phyloP scores from a whole-genome alignment of 2,329 filamentous ascomycete species.

The Diatrype stigma region DNA sequence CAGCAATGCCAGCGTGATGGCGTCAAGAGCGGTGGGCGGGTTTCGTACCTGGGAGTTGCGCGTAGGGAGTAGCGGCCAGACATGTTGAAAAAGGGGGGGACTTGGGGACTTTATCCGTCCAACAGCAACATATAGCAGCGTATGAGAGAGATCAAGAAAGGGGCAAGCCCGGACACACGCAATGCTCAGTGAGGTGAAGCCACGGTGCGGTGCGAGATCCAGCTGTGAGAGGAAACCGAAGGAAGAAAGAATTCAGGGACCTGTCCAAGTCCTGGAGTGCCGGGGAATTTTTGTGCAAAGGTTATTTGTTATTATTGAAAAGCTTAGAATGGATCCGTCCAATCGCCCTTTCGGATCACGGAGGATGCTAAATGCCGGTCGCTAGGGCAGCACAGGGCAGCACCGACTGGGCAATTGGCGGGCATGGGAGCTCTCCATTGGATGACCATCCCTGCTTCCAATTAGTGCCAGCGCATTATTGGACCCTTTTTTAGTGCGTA shows the following conservation, averaged over 20 bases:
- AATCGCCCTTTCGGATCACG: background rate
- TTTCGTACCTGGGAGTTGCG: slow-evolving; percentile 22
- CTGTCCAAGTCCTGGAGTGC: background rate
- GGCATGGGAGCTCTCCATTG: too few relatives aligned
- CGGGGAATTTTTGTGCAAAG: background rate
- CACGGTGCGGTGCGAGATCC: too few relatives aligned
- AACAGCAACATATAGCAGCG: too few relatives aligned
- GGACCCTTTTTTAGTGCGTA: too few relatives aligned
- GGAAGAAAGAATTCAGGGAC: too few relatives aligned
- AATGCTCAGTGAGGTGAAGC: too few relatives aligned
- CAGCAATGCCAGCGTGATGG: background rate
- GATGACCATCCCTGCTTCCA: too few relatives aligned
- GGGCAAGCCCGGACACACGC: too few relatives aligned
- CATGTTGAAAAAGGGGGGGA: slow-evolving; percentile 11
- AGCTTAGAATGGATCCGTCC: background rate
- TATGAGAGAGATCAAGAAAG: too few relatives aligned
- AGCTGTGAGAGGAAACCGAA: too few relatives aligned
- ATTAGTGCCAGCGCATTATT: too few relatives aligned
- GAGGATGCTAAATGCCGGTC: background rate
- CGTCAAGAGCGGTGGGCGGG: background rate
- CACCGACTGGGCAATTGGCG: too few relatives aligned
- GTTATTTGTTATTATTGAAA: background rate
- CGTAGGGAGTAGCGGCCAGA: slow-evolving; percentile 22
- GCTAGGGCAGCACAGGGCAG: background rate
- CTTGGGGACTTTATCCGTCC: background rate